Conservation (phyloP, 352 stramenopile genomes). For the Peronospora belbahrii region DNA sequence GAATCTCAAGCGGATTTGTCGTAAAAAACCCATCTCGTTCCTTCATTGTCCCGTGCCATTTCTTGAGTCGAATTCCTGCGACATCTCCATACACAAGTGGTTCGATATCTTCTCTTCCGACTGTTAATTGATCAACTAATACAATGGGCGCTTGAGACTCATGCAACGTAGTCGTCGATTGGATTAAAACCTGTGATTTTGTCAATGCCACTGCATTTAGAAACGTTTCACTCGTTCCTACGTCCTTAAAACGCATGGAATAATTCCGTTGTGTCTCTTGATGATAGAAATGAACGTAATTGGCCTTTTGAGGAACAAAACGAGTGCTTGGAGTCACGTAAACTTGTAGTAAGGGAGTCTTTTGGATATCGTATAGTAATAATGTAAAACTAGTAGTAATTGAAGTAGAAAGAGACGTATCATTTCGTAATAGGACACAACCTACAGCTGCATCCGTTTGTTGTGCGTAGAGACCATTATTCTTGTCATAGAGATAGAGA, state of each 20-base stretch:
- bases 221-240: constrained; percentile 27
- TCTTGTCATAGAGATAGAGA: constrained; percentile 55
- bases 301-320: constrained; percentile 61
- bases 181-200: constrained; percentile 46
- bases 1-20: constrained; percentile 47
- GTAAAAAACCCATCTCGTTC: constrained; percentile 35
- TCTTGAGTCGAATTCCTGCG: constrained; percentile 40
- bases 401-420: no score
- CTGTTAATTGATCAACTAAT: constrained; percentile 40
- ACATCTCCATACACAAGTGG: constrained; percentile 39
- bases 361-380: constrained; percentile 66
- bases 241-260: constrained; percentile 73
- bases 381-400: no score
- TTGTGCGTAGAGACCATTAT: constrained; percentile 41
- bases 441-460: constrained; percentile 55
- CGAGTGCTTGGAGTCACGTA: constrained; percentile 26
- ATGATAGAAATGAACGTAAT: constrained; percentile 70
- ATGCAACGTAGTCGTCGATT: constrained; percentile 15
- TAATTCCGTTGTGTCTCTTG: constrained; percentile 43
- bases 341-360: constrained; percentile 49
- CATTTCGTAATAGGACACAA: constrained; percentile 52
- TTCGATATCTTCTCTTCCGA: constrained; percentile 34
- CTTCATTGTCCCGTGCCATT: constrained; percentile 35
- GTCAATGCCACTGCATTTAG: constrained; percentile 40
- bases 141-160: constrained; percentile 14